Base-by-base conservation (phyloP, 768 basidiomycete genomes). In the Amanita muscaria region DNA sequence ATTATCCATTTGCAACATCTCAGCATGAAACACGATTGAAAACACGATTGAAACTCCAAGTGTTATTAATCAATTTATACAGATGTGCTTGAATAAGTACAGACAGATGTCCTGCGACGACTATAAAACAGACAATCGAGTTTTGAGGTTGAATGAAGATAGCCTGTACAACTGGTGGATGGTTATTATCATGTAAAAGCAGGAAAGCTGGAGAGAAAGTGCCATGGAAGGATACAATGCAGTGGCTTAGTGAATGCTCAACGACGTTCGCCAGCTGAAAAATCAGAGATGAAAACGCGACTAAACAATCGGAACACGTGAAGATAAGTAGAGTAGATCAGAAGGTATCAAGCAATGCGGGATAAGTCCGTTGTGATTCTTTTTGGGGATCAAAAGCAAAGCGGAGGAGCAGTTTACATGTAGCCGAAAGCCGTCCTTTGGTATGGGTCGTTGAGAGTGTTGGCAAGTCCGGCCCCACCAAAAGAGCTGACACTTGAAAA, bases 151-250 rank as follows among this genome's bases (percentile, higher is more conserved):
- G 64, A 63, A 64, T 68, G 67, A 61, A 59, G 59, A 69, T 73
- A 74, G 72, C 68, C 72, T 71, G 69, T 76, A 76, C 74, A 78
- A 75, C 71, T 76, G 73, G 64, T 56, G 59, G 66, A 66, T 66
- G 68, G 66, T 59, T 61, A 61, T 56, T 61, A 59, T 62, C 58
- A 58, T 59, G 64, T 62, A 66, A 69, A 69, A 69, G 65, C 66
- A 74, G 58, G 71, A 71, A 72, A 69, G 69, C 67, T 65, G 66
- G 64, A 31, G n/a, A 29, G 61, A 66, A 73, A 64, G 74, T 78
- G 77, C 76, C 68, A 68, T 67, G 69, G 73, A 74, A 77, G 68
- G 76, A 77, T 82, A 82, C 80, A 82, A 73, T 80, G 77, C 66
- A 64, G 65, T 64, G 63, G 51, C 48, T 44, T 53, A 56, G 55